Percentiles rank a stretch among this genome's conserved stretches.
These are phyloP conservation scores for Hyphodiscus sp. DNA, from an alignment of 2,329 filamentous ascomycete genomes.

Conservation along the genomic window DNA sequence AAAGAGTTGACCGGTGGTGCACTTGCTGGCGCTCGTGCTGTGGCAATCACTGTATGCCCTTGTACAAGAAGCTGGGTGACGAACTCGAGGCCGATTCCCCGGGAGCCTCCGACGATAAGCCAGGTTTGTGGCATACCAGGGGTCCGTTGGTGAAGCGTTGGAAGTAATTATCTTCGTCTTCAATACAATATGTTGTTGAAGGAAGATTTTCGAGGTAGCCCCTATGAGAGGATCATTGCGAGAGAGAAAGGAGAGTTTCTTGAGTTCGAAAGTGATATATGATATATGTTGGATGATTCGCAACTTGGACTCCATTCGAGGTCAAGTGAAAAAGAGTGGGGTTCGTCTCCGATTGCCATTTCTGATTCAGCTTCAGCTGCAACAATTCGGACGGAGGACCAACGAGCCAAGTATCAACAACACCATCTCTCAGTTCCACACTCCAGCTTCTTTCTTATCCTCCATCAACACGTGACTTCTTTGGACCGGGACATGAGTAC, in stretches of 20 bases:
- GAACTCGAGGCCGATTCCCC: conserved; percentile 41
- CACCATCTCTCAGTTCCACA: neutral
- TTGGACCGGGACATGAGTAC: neutral
- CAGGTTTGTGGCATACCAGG: neutral
- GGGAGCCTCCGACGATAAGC: conserved; percentile 36
- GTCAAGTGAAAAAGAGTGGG: too few relatives aligned
- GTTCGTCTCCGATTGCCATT: too few relatives aligned
- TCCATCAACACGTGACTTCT: neutral
- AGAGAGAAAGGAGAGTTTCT: too few relatives aligned
- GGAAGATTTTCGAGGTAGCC: too few relatives aligned
- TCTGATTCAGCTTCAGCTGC: too few relatives aligned
- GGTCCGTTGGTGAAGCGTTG: neutral
- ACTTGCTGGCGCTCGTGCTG: conserved; percentile 34
- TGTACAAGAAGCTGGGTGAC: conserved; percentile 32
- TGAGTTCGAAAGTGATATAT: too few relatives aligned
- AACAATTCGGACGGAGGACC: too few relatives aligned
- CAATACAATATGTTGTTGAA: too few relatives aligned
- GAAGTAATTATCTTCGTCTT: too few relatives aligned
- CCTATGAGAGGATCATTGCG: too few relatives aligned
- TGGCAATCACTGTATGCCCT: conserved; percentile 41
- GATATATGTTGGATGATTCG: too few relatives aligned
- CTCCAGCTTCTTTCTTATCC: neutral
- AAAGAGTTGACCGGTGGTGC: conserved; percentile 22
- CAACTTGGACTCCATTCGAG: too few relatives aligned
- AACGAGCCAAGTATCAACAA: neutral